A percentile compares a stretch with the other conserved stretches of the same genome.
phyloP scores from a whole-genome alignment of 2,329 filamentous ascomycete species.

The Capronia epimyces region DNA sequence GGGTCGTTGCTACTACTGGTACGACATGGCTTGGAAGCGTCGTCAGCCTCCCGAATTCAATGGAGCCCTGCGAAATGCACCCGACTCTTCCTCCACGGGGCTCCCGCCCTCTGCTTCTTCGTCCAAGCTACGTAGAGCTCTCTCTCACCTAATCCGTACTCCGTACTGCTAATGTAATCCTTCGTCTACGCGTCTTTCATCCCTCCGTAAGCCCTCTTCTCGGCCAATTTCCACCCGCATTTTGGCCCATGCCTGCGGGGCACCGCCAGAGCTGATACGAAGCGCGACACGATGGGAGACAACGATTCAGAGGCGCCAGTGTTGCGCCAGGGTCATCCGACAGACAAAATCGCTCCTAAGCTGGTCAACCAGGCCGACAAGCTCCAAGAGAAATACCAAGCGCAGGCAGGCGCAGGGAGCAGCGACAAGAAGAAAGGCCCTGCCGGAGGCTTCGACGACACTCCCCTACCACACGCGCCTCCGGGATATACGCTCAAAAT shows the following conservation, averaged over 20 bases:
- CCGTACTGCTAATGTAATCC: not conserved
- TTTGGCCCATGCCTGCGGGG: not conserved
- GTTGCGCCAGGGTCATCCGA: conserved; percentile 24
- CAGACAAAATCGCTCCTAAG: conserved; percentile 37
- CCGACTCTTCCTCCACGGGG: not conserved
- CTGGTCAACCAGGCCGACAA: conserved; percentile 38
- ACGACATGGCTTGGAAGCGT: no score
- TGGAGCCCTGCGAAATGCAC: not conserved
- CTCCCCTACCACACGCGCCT: conserved; percentile 67
- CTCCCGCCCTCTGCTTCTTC: not conserved
- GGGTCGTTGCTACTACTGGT: no score
- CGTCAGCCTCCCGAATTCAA: not conserved
- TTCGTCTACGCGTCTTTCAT: not conserved
- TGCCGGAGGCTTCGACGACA: conserved; percentile 72
- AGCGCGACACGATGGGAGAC: conserved; percentile 6
- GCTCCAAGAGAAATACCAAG: conserved; percentile 35
- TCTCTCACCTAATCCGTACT: no score
- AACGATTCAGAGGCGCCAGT: conserved; percentile 18
- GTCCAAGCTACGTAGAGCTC: no score
- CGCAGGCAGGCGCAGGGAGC: conserved; percentile 36
- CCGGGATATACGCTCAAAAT: conserved; percentile 80
- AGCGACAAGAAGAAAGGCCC: conserved; percentile 44
- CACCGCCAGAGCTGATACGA: not conserved
- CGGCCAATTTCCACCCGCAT: no score
- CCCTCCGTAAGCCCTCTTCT: not conserved